Evolutionary conservation across 805 yeast species (phyloP).

Genomic region (Debaryomyces castellii): DNA sequence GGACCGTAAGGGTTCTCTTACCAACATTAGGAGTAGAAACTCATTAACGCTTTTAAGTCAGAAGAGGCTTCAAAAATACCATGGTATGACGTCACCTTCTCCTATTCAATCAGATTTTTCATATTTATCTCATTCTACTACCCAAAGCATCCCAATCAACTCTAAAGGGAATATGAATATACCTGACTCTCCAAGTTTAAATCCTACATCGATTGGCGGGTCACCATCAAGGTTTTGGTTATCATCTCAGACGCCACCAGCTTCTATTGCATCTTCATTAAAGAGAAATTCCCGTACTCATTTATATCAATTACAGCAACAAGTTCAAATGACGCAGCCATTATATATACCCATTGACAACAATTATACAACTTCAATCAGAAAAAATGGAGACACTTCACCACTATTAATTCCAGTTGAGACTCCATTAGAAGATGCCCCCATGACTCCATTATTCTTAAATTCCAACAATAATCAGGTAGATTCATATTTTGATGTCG

Average conservation of each 20-base stretch:
- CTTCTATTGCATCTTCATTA: slow-evolving; percentile 23
- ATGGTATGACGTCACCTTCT: slow-evolving; percentile 32
- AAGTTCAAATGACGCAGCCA: slow-evolving; percentile 4
- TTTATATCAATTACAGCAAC: slow-evolving; percentile 16
- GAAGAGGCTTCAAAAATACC: slow-evolving; percentile 38
- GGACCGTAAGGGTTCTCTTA: slow-evolving; percentile 18
- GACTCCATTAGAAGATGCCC: slow-evolving; percentile 42
- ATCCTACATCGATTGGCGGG: slow-evolving; percentile 52
- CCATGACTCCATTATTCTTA: slow-evolving; percentile 43
- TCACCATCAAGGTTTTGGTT: slow-evolving; percentile 58
- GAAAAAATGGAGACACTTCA: slow-evolving; percentile 16
- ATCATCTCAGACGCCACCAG: slow-evolving; percentile 54
- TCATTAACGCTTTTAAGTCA: slow-evolving; percentile 26
- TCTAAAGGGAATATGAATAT: slow-evolving; percentile 13
- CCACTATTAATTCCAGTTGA: slow-evolving; percentile 41
- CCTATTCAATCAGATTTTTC: slow-evolving; percentile 2
- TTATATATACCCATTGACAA: neutral
- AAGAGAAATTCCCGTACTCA: slow-evolving; percentile 18
- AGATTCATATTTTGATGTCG: slow-evolving; percentile 10
- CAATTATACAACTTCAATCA: slow-evolving; percentile 3
- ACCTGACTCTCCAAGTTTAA: slow-evolving; percentile 55
- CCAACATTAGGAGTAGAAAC: slow-evolving; percentile 16
- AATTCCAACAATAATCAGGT: slow-evolving; percentile 10
- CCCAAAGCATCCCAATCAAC: slow-evolving; percentile 31
- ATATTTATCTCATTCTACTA: slow-evolving; percentile 7